Evolutionary conservation across 208 protist genomes (phyloP).

Genomic region (Wallacemonas sp.): DNA sequence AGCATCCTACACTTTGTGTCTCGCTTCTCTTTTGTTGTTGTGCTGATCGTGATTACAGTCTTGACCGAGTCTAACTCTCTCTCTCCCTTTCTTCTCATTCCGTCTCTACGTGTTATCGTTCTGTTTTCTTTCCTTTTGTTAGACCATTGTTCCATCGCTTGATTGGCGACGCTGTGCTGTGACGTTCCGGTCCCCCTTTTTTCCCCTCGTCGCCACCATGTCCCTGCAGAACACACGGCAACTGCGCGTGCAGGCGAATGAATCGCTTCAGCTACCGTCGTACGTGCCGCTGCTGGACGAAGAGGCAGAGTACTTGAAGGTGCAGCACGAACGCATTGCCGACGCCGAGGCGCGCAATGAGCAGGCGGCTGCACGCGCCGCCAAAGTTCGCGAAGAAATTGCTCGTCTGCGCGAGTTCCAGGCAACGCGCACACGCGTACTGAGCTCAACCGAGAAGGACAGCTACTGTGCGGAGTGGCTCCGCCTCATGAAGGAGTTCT

Average conservation of each 20-base stretch:
- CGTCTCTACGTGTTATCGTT: background rate
- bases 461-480: constrained; percentile 31
- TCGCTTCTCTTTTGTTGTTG: no score
- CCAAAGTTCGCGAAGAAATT: constrained; percentile 20
- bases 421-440: background rate
- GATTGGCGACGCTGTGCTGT: background rate
- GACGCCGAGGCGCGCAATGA: constrained; percentile 3
- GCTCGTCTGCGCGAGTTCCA: constrained; percentile 4
- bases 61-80: no score
- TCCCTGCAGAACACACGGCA: constrained; percentile 20
- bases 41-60: no score
- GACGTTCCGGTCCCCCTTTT: background rate
- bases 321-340: constrained; percentile 10
- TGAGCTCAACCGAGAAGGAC: constrained; percentile 8
- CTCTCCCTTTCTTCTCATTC: constrained; percentile 4
- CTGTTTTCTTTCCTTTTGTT: background rate
- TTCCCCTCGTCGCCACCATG: constrained; percentile 18
- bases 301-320: constrained; percentile 19
- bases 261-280: constrained; percentile 13
- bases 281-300: constrained; percentile 28
- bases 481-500: constrained; percentile 45
- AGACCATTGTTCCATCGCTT: background rate
- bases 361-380: constrained; percentile 4
- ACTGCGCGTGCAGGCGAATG: constrained; percentile 17
- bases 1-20: no score